These are phyloP conservation scores for Ettlia oleoabundans DNA, from an alignment of 139 green algal species.

Conservation along the genomic window DNA sequence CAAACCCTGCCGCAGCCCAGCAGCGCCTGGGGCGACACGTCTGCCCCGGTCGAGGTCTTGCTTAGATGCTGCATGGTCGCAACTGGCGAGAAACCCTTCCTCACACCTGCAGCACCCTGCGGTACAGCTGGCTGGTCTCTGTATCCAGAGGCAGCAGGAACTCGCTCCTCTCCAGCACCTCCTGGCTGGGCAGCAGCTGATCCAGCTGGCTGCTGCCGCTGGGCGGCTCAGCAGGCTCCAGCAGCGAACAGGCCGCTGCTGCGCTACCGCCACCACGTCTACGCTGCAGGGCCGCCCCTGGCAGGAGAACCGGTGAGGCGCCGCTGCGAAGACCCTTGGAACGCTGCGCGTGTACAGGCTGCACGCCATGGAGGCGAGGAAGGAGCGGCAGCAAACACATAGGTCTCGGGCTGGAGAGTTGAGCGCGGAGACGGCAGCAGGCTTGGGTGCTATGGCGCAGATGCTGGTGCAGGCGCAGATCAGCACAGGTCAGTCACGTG, in stretches of 20 bases:
- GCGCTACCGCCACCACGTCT: not conserved
- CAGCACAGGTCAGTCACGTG: slow-evolving; percentile 2
- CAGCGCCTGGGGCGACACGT: too few species aligned
- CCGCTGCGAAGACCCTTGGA: slow-evolving; percentile 44
- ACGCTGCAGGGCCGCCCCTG: not conserved
- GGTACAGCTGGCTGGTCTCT: slow-evolving; percentile 40
- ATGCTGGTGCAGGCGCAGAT: not conserved
- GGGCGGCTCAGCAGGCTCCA: slow-evolving; percentile 5
- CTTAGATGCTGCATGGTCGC: not conserved
- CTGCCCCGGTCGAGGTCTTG: too few species aligned
- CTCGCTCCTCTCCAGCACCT: slow-evolving; percentile 67
- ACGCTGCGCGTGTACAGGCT: slow-evolving; percentile 24
- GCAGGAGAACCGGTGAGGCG: slow-evolving; percentile 67
- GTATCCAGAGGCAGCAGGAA: slow-evolving; percentile 70
- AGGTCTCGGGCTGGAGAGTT: too few species aligned
- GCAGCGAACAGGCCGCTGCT: not conserved
- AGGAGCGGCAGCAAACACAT: not conserved
- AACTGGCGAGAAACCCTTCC: not conserved
- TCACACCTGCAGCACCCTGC: slow-evolving; percentile 21
- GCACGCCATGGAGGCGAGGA: not conserved
- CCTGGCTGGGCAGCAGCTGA: slow-evolving; percentile 50
- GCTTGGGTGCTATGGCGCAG: too few species aligned
- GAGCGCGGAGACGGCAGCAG: too few species aligned
- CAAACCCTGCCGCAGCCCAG: too few species aligned
- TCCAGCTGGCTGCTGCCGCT: slow-evolving; percentile 24